A percentile compares a stretch with the other conserved stretches of the same genome.
phyloP scores from a whole-genome alignment of 306 rosid species.

The Macrotyloma uniflorum region DNA sequence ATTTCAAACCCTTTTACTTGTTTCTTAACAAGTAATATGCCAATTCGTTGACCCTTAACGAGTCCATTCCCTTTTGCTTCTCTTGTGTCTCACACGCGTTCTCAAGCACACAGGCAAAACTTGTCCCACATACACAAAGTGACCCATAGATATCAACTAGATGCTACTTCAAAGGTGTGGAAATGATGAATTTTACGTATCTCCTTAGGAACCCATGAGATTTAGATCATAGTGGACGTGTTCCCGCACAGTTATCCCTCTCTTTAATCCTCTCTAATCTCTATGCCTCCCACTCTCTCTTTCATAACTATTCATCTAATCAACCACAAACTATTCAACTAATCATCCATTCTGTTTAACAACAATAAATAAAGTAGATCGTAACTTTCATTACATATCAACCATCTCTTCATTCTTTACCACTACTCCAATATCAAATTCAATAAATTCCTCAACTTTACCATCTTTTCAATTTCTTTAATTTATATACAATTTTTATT shows the following conservation, averaged over 20 bases:
- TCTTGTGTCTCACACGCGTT: slow-evolving; percentile 45
- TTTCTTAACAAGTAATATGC: slow-evolving; percentile 46
- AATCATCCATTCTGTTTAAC: background rate
- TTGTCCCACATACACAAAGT: slow-evolving; percentile 44
- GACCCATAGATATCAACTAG: slow-evolving; percentile 39
- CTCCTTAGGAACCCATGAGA: slow-evolving; percentile 39
- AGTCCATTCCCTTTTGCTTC: slow-evolving; percentile 45
- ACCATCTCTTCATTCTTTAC: background rate
- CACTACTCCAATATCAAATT: background rate
- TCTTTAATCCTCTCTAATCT: slow-evolving; percentile 40
- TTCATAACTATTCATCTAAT: slow-evolving; percentile 27
- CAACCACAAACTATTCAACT: background rate
- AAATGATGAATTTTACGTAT: slow-evolving; percentile 44
- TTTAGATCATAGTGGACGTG: slow-evolving; percentile 31
- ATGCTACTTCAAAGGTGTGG: slow-evolving; percentile 40
- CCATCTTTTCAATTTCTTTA: background rate
- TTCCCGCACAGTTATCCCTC: slow-evolving; percentile 29
- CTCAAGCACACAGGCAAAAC: slow-evolving; percentile 48
- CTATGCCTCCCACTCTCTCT: slow-evolving; percentile 38
- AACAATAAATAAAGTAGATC: background rate
- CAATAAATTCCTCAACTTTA: too few species aligned
- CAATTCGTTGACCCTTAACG: slow-evolving; percentile 59
- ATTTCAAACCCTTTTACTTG: slow-evolving; percentile 54
- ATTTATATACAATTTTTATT: background rate
- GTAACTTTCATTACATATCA: slow-evolving; percentile 4